A percentile compares a stretch with the other conserved stretches of the same genome.
These are phyloP conservation scores for Aspergillus eucalypticola DNA, from an alignment of 2,329 filamentous ascomycete genomes.

Conservation along the genomic window DNA sequence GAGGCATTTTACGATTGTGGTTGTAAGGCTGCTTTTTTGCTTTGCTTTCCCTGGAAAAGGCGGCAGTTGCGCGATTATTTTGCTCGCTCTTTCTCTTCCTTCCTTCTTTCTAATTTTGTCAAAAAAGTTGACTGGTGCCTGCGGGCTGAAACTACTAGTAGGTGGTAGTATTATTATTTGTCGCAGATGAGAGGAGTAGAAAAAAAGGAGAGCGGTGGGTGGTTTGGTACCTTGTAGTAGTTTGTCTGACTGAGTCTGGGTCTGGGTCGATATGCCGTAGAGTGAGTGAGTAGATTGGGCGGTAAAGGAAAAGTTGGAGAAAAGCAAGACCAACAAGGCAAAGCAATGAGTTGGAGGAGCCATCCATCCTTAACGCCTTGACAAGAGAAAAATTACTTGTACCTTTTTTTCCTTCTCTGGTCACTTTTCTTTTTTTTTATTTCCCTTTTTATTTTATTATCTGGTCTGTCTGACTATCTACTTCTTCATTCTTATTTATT, in stretches of 20 bases:
- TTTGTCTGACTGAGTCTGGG: neutral
- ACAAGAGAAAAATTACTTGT: too few species aligned
- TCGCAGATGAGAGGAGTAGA: neutral
- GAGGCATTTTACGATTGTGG: neutral
- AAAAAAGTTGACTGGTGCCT: neutral
- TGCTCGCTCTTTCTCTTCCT: neutral
- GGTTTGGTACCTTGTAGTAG: too few species aligned
- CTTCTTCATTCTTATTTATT: too few species aligned
- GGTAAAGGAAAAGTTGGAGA: neutral
- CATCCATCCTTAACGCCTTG: too few species aligned
- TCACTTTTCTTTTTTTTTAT: too few species aligned
- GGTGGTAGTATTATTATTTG: neutral
- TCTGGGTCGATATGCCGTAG: neutral
- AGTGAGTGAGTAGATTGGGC: neutral
- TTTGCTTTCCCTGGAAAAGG: neutral
- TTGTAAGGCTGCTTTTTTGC: neutral
- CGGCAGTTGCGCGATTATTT: constrained; percentile 4
- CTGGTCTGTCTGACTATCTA: too few species aligned
- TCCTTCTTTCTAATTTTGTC: neutral
- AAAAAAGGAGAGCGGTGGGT: neutral
- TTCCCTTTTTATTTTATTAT: too few species aligned
- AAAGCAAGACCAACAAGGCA: too few species aligned
- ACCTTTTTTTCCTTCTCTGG: too few species aligned
- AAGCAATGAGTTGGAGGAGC: too few species aligned
- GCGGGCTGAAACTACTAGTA: neutral